These are phyloP conservation scores for Metschnikowia rubicola DNA, from an alignment of 805 yeast genomes.

Conservation along the genomic window DNA sequence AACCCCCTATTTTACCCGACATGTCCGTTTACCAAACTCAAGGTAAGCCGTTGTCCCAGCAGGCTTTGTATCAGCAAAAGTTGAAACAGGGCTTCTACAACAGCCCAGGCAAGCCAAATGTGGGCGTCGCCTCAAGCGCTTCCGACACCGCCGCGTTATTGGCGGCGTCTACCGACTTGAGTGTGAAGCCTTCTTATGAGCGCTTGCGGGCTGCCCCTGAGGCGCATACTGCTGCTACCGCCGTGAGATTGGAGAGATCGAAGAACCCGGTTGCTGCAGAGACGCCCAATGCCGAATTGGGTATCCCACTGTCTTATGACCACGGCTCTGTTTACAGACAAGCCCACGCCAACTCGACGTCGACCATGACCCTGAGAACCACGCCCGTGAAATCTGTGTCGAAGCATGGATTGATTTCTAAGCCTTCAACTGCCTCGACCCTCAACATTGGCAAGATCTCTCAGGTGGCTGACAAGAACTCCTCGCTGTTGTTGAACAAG, in stretches of 20 bases:
- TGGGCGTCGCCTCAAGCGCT: constrained; percentile 68
- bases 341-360: constrained; percentile 40
- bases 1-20: neutral
- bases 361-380: constrained; percentile 43
- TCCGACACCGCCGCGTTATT: constrained; percentile 75
- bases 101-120: constrained; percentile 42
- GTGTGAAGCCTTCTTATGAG: constrained; percentile 59
- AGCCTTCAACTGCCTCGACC: constrained; percentile 17
- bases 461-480: constrained; percentile 36
- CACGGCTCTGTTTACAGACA: constrained; percentile 28
- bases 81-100: constrained; percentile 65
- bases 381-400: constrained; percentile 37
- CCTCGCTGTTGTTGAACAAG: constrained; percentile 36
- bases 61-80: constrained; percentile 72
- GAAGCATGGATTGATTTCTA: constrained; percentile 36
- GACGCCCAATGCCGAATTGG: constrained; percentile 34
- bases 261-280: constrained; percentile 44
- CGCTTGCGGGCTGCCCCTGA: constrained; percentile 51
- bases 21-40: constrained; percentile 60
- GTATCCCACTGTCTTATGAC: constrained; percentile 29
- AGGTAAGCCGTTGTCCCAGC: constrained; percentile 69
- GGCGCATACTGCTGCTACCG: constrained; percentile 63
- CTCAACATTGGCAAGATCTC: constrained; percentile 35
- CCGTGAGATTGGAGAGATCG: constrained; percentile 38
- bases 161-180: constrained; percentile 64